phyloP scores from a whole-genome alignment of 1,284 basidiomycete genomes.

The Phellinidium pouzarii region DNA sequence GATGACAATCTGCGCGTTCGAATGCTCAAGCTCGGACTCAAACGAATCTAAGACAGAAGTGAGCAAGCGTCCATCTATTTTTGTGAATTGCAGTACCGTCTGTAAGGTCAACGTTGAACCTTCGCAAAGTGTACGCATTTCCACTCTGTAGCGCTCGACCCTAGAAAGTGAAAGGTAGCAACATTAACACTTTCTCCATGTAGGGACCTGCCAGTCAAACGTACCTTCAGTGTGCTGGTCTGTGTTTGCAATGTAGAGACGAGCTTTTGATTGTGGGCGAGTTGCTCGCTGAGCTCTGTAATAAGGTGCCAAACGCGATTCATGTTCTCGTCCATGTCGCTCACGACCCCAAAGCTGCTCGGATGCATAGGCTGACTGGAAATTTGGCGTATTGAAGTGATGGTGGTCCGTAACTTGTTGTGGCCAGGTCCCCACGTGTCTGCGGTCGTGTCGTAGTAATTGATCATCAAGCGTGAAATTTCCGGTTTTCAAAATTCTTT shows the following conservation, averaged over 20 bases:
- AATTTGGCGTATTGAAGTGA: no score
- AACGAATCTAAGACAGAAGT: conserved; percentile 64
- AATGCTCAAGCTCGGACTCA: conserved; percentile 86
- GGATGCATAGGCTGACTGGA: no score
- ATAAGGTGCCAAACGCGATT: conserved; percentile 73
- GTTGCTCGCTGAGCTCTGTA: conserved; percentile 80
- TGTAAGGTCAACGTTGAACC: conserved; percentile 92
- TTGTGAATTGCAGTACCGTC: conserved; percentile 48
- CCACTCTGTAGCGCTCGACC: conserved; percentile 73
- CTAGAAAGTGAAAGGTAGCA: conserved; percentile 32
- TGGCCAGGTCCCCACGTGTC: no score
- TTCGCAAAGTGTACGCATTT: conserved; percentile 76
- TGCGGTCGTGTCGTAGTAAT: no score
- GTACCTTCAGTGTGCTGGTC: conserved; percentile 75
- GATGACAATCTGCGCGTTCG: conserved; percentile 84
- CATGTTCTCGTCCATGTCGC: conserved; percentile 65
- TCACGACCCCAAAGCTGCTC: conserved; percentile 13
- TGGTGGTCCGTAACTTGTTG: no score
- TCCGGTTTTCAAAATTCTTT: no score
- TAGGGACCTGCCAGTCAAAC: conserved; percentile 19
- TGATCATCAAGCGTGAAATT: no score
- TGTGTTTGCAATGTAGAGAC: conserved; percentile 69
- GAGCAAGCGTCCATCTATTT: conserved; percentile 5
- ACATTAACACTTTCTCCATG: not conserved
- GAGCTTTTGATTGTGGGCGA: conserved; percentile 79